These are phyloP conservation scores for Vicia villosa DNA, from an alignment of 306 rosid species.

Conservation along the genomic window DNA sequence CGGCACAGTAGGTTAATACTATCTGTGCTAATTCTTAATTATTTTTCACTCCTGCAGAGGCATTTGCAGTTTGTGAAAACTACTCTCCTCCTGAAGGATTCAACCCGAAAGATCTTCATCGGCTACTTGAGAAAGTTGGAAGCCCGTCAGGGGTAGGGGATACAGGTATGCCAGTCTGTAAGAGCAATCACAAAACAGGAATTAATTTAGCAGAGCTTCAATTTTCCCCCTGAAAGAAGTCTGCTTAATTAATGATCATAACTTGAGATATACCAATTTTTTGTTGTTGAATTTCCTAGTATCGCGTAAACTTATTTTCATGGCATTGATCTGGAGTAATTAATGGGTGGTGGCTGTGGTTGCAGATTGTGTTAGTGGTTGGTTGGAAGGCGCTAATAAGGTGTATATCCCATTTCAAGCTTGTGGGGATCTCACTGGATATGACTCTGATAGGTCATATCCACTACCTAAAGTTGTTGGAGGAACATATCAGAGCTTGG, in stretches of 20 bases:
- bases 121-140: conserved; percentile 91
- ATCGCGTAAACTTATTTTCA: conserved; percentile 1
- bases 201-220: too few relatives aligned
- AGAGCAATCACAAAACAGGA: too few relatives aligned
- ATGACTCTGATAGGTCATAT: conserved; percentile 89
- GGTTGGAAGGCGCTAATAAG: conserved; percentile 95
- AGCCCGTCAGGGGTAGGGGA: conserved; percentile 91
- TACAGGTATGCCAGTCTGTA: conserved; percentile 61
- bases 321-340: conserved; percentile 12
- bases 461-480: conserved; percentile 81
- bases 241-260: background rate
- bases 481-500: conserved; percentile 79
- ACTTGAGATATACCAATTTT: too few relatives aligned
- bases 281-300: too few relatives aligned
- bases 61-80: conserved; percentile 96
- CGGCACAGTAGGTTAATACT: background rate
- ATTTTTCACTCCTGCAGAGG: conserved; percentile 60
- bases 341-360: conserved; percentile 27
- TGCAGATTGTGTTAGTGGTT: conserved; percentile 94
- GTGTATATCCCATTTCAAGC: conserved; percentile 94
- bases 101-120: conserved; percentile 81
- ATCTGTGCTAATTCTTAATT: conserved; percentile 31
- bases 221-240: too few relatives aligned
- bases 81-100: conserved; percentile 95
- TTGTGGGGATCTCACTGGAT: conserved; percentile 84